Evolutionary conservation across 305 asterid genomes (phyloP), one percentile per base, ranked within the genome.

Genomic region (Fraxinus greggii): DNA sequence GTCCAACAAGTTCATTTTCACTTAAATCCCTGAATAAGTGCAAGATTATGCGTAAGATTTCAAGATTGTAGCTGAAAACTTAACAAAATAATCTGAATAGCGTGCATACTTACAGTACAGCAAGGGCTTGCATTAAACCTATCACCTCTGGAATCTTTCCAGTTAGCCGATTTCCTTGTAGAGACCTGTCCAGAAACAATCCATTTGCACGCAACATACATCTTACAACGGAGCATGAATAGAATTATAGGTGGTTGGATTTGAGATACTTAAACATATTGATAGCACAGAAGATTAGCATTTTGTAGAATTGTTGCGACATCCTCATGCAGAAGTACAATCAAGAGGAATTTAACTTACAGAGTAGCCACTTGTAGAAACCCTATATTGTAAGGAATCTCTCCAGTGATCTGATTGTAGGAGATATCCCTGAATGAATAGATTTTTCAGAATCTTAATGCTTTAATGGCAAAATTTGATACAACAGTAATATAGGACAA

Each of bases 81-180:
- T 72, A 13, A n/a, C 56, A 45, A 45, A 45, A 45, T 45, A 45
- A 45, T 45, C 56, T 45, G 35, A 72, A 76, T 72, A 78, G 59
- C n/a, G 76, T 33, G 78, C 36, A 80, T 78, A 84, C 98, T 91
- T 91, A 97, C 99, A 97, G 80, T 51, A 97, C 99, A 83, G 99
- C 99, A 80, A 97, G 97, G 32, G 99, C 99, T 85, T 97, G 99
- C 99, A 97, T 97, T 31, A 97, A 89, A 81, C 99, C 99, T 24
- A 97, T 89, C 84, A 97, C 99, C 82, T 94, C 99, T 1, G 98
- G 99, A 76, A 97, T 97, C 85, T 85, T 84, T 63, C 99, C 99
- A 0, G 97, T 90, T 56, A 97, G 86, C 94, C 88, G 92, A 85
- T 97, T 97, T 77, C 98, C 97, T 84, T 97, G 99, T 32, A 97